Conservation (phyloP, 1,284 basidiomycete genomes). For the Cutaneotrichosporon dermatis region DNA sequence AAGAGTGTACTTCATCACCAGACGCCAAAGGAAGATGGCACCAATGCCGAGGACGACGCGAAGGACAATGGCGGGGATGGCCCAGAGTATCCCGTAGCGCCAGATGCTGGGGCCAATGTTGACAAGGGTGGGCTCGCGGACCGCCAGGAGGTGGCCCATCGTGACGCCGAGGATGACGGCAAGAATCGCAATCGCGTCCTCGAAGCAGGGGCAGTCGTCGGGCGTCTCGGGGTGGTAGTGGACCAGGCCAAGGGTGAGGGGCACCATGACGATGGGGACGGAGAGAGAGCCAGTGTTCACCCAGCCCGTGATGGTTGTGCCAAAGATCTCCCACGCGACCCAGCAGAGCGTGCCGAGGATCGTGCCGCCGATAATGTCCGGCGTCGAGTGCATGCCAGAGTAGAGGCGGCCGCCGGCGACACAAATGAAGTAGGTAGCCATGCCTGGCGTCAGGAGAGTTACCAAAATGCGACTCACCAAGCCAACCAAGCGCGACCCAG, state of each 20-base stretch:
- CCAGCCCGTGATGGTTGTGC: conserved; percentile 46
- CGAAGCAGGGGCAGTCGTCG: conserved; percentile 96
- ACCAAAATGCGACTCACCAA: conserved; percentile 21
- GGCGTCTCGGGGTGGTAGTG: conserved; percentile 88
- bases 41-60: conserved; percentile 50
- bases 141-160: conserved; percentile 61
- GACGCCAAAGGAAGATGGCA: conserved; percentile 74
- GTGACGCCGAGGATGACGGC: conserved; percentile 76
- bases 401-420: conserved; percentile 88
- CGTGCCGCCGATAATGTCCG: conserved; percentile 66
- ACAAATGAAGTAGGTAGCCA: conserved; percentile 64
- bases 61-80: conserved; percentile 50
- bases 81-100: conserved; percentile 5
- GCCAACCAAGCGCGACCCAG: conserved; percentile 21
- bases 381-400: conserved; percentile 81
- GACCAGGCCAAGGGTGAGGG: conserved; percentile 65
- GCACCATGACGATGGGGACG: conserved; percentile 65
- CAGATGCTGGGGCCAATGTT: conserved; percentile 4
- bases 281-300: conserved; percentile 55
- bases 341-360: conserved; percentile 65
- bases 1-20: conserved; percentile 70
- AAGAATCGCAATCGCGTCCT: conserved; percentile 90
- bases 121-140: conserved; percentile 5
- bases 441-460: conserved; percentile 33
- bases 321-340: conserved; percentile 53